These are phyloP conservation scores for Thamnidium elegans DNA, from an alignment of 192 early-diverging fungal species.

Conservation along the genomic window DNA sequence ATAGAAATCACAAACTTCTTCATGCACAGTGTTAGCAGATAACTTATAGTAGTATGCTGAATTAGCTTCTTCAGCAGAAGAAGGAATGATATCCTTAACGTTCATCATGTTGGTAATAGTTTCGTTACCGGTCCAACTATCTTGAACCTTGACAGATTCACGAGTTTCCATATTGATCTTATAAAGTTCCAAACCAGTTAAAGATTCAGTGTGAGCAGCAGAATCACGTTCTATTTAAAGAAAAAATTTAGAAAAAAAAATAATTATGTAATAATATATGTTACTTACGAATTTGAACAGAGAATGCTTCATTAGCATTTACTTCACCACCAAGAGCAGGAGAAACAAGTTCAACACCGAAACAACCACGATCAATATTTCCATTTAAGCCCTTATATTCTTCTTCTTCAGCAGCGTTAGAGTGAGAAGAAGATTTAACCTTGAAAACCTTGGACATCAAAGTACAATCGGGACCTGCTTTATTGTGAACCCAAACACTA, in stretches of 20 bases:
- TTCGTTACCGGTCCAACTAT: constrained; percentile 28
- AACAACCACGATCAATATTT: constrained; percentile 35
- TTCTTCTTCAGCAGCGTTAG: constrained; percentile 23
- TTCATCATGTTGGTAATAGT: constrained; percentile 25
- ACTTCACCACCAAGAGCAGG: constrained; percentile 19
- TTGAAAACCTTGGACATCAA: constrained; percentile 39
- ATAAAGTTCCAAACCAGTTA: constrained; percentile 20
- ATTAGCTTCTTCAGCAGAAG: constrained; percentile 1
- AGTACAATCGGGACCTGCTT: constrained; percentile 32
- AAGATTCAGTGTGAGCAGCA: constrained; percentile 28
- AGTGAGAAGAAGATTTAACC: constrained; percentile 18
- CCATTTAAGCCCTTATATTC: constrained; percentile 13
- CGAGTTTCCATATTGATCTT: constrained; percentile 27
- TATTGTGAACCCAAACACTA: constrained; percentile 33
- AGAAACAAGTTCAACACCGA: constrained; percentile 25
- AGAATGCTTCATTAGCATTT: background rate
- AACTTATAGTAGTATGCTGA: constrained; percentile 32
- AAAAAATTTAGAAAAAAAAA: no score
- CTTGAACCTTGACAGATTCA: constrained; percentile 20
- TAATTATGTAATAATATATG: no score
- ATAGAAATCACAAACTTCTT: constrained; percentile 34
- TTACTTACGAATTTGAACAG: constrained; percentile 28
- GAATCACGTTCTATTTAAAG: constrained; percentile 34
- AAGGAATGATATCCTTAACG: constrained; percentile 30
- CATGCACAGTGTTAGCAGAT: constrained; percentile 24